Base-by-base conservation (phyloP, 306 rosid species). In the Cucurbita pepo region DNA sequence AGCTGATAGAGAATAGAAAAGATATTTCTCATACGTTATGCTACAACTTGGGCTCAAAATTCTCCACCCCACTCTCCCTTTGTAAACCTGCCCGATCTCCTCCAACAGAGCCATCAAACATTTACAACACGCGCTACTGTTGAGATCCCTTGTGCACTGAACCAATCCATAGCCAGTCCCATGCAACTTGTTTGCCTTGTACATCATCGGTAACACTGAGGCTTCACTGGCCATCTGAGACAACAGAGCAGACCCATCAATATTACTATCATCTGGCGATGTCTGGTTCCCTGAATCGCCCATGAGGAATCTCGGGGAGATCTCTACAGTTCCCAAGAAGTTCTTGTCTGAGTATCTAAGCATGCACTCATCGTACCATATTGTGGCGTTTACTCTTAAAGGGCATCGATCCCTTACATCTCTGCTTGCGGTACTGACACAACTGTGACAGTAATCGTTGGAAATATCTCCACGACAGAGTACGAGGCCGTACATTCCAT, bases 81-180 rank as follows among this genome's bases (percentile, higher is more conserved):
- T 50, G 45, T 53, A 59, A 52, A 36, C 71, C n/a, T 12, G 1
- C 16, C 13, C 3, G 12, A 76, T 52, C 8, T 36, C 50, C 2
- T 4, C 65, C 79, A 77, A 13, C 75, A 84, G 72, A 13, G 55
- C 45, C 21, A 0, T 4, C 65, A 84, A 81, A 30, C 88, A 84
- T 40, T 41, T 43, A n/a, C 36, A 3, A 79, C 85, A 84, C 15
- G 55, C 19, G 43, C 45, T 44, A 1, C 36, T 1, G 45, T 38
- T 34, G 18, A 84, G 12, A 67, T 84, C 85, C 78, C 79, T 79
- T 13, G 81, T 78, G 57, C 87, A 84, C 72, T 79, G 87, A 41
- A 73, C 87, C 52, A 81, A 61, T 57, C 85, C 87, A 70, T 56
- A 79, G 11, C 61, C 34, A 14, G 44, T 69, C 51, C 73, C 50